Percentiles rank a stretch among this genome's conserved stretches.
Conservation (phyloP, 1,284 basidiomycete species). For the Sporisorium graminicola region DNA sequence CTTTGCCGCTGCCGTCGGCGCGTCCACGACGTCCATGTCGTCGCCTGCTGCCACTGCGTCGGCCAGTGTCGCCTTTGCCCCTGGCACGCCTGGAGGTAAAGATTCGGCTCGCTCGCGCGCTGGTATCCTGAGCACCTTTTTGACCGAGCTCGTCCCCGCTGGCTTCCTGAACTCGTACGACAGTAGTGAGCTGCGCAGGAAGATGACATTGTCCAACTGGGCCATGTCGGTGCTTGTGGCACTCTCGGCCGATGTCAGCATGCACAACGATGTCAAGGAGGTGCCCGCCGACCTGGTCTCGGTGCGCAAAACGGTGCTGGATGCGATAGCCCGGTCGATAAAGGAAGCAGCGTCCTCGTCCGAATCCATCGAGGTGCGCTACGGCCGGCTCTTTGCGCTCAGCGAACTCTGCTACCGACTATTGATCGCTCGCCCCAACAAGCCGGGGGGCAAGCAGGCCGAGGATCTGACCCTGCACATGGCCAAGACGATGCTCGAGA, state of each 20-base stretch:
- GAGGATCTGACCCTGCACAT: constrained; percentile 90
- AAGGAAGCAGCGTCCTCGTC: constrained; percentile 79
- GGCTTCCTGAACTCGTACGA: constrained; percentile 65
- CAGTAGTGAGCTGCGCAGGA: constrained; percentile 63
- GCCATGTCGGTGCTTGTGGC: constrained; percentile 91
- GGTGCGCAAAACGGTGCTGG: constrained; percentile 89
- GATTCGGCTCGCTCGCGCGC: constrained; percentile 22
- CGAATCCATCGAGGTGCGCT: constrained; percentile 81
- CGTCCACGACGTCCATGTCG: constrained; percentile 73
- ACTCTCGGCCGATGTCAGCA: constrained; percentile 84
- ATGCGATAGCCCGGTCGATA: constrained; percentile 86
- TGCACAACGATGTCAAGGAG: constrained; percentile 77
- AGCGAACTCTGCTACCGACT: constrained; percentile 89
- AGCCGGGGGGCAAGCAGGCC: constrained; percentile 61
- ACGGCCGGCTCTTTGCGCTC: constrained; percentile 88
- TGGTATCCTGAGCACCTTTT: constrained; percentile 59
- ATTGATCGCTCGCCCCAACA: constrained; percentile 80
- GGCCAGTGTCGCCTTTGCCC: constrained; percentile 80
- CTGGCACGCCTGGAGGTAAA: constrained; percentile 40
- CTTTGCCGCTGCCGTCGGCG: constrained; percentile 73
- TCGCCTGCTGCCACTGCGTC: constrained; percentile 79
- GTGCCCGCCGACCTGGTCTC: constrained; percentile 79
- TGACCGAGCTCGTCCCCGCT: constrained; percentile 66
- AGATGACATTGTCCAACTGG: constrained; percentile 74
- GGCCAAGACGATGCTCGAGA: constrained; percentile 98